Base-by-base conservation (phyloP, 179 eudicot species). In the Pouteria campechiana region DNA sequence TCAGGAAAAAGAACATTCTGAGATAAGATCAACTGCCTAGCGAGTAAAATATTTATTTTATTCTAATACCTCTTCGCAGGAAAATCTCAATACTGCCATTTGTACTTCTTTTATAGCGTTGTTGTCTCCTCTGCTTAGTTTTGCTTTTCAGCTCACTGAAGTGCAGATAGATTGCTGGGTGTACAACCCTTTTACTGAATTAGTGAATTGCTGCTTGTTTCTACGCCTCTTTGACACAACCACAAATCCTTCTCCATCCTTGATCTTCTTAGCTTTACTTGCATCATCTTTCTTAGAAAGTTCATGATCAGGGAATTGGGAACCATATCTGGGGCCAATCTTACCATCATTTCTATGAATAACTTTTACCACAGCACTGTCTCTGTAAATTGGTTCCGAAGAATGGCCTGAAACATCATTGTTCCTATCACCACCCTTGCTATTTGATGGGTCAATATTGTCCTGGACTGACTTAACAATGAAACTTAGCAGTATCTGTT, bases 401-500 rank as follows among this genome's bases (percentile, higher is more conserved):
- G 94, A 50, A 48, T 54, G 69, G 41, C 60, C 67, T 25, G 72
- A 57, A 21, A 52, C 45, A 24, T 69, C 78, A n/a, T 61, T 47
- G 65, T 62, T 77, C 43, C 68, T 72, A 33, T 58, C 68, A 13
- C 13, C 55, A 27, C 20, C 52, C 14, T 37, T 42, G 52, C 12
- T 6, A 3, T 46, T 42, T 13, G 49, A 50, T 14, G 61, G 30
- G 30, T 75, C 78, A 14, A 76, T 52, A 59, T 59, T 68, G 43
- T 73, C 62, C 55, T 80, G 78, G 29, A 82, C 96, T 0, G 99
- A 92, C 55, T 80, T 92, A 41, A 92, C 81, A 24, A 92, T 87
- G 52, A 92, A 92, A 55, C 99, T 87, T 11, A 87, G 85, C 45
- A 87, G 78, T 44, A 92, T 83, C 59, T 92, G 99, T 68, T 86